Percentiles rank a stretch among this genome's conserved stretches.
phyloP scores from a whole-genome alignment of 192 early-diverging fungal species.

The Coemansia sp. region DNA sequence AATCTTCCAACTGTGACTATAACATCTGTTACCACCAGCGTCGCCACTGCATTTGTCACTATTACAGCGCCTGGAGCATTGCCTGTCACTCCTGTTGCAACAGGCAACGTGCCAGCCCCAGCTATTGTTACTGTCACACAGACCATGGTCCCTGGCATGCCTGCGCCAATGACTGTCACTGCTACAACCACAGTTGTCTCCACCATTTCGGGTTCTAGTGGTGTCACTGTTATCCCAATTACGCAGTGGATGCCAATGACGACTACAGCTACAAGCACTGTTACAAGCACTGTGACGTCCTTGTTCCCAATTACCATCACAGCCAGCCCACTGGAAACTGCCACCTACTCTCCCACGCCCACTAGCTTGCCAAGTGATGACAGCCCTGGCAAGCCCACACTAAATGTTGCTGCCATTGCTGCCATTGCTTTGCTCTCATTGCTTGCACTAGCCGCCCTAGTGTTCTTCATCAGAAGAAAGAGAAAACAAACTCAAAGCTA shows the following conservation, averaged over 20 bases:
- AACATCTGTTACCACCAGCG: too few species aligned
- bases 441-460: background rate
- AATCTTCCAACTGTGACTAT: too few species aligned
- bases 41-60: background rate
- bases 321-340: background rate
- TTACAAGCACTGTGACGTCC: background rate
- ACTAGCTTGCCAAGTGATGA: background rate
- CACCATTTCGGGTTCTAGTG: background rate
- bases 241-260: background rate
- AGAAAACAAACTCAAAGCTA: background rate
- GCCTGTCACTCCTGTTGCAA: background rate
- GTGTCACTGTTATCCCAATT: background rate
- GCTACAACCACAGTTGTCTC: conserved; percentile 1
- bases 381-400: background rate
- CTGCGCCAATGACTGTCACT: background rate
- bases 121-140: background rate
- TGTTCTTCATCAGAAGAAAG: background rate
- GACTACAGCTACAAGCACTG: background rate
- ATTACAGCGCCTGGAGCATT: background rate
- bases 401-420: background rate
- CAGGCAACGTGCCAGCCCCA: background rate
- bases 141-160: background rate
- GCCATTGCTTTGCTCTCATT: background rate
- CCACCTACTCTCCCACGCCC: background rate
- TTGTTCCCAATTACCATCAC: background rate